These are phyloP conservation scores for Exophiala viscosa DNA, from an alignment of 2,329 filamentous ascomycete species.

Conservation along the genomic window DNA sequence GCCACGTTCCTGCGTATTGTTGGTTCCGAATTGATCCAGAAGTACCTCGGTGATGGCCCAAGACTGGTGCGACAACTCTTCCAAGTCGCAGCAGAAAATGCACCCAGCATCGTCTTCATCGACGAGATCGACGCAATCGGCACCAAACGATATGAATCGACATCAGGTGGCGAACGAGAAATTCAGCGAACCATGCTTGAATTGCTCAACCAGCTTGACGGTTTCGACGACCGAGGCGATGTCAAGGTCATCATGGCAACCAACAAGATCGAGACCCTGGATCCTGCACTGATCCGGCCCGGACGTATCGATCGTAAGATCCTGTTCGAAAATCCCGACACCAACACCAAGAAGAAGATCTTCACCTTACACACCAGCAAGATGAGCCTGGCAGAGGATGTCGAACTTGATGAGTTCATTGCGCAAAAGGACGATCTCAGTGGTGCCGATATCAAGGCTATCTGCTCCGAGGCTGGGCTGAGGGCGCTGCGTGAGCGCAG, in stretches of 20 bases:
- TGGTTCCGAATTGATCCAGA: constrained; percentile 95
- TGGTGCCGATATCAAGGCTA: constrained; percentile 97
- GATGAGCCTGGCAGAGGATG: constrained; percentile 93
- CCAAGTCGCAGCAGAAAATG: constrained; percentile 87
- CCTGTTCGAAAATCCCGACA: constrained; percentile 68
- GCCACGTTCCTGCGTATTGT: constrained; percentile 97
- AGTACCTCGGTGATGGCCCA: constrained; percentile 95
- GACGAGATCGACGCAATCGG: constrained; percentile 99
- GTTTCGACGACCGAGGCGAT: constrained; percentile 96
- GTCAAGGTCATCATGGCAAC: constrained; percentile 99
- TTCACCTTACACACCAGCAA: constrained; percentile 97
- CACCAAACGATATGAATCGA: constrained; percentile 97
- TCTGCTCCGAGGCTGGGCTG: constrained; percentile 94
- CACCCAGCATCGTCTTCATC: constrained; percentile 96
- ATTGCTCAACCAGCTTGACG: constrained; percentile 94
- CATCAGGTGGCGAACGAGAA: constrained; percentile 92
- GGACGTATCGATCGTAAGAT: constrained; percentile 99
- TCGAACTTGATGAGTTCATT: constrained; percentile 98
- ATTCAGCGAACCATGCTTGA: constrained; percentile 99
- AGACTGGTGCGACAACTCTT: constrained; percentile 90
- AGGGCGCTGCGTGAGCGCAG: constrained; percentile 89
- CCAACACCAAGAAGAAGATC: constrained; percentile 96
- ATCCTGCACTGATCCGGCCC: constrained; percentile 91
- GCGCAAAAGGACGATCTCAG: constrained; percentile 96
- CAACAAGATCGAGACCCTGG: constrained; percentile 98